Percentiles rank a stretch among this genome's conserved stretches.
These are phyloP conservation scores for Quercus berberidifolia DNA, from an alignment of 306 rosid genomes.

Conservation along the genomic window DNA sequence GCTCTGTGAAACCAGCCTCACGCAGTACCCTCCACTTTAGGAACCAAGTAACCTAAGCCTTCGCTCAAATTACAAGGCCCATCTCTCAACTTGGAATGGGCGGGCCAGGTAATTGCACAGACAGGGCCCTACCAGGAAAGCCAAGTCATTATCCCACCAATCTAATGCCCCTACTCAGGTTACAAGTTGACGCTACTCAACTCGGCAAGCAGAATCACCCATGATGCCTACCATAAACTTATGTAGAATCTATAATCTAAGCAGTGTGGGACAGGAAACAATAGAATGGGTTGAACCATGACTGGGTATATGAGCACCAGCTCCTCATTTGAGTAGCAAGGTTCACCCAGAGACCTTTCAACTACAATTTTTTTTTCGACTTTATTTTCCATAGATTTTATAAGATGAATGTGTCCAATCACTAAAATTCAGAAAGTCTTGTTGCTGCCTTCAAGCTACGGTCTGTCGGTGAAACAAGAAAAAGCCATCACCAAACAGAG, in stretches of 20 bases:
- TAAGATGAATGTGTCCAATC: neutral
- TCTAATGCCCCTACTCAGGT: neutral
- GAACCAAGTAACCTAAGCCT: no score
- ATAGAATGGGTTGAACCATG: neutral
- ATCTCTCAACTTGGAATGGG: no score
- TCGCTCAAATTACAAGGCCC: no score
- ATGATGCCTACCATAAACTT: no score
- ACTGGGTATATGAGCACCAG: neutral
- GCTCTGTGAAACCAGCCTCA: no score
- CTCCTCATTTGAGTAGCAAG: neutral
- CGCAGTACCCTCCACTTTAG: no score
- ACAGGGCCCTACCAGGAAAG: neutral
- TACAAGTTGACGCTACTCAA: neutral
- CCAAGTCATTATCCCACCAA: neutral
- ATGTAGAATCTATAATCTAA: no score
- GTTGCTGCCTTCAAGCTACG: neutral
- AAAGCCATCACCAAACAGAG: neutral
- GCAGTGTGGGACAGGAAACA: neutral
- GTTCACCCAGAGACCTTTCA: no score
- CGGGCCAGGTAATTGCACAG: neutral
- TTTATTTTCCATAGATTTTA: neutral
- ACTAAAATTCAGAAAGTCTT: neutral
- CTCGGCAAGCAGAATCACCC: rapidly evolving
- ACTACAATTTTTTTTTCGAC: neutral
- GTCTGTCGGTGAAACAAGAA: neutral